Conservation (phyloP, 1,139 yeast genomes). For the Casaregolazyma lundiana region DNA sequence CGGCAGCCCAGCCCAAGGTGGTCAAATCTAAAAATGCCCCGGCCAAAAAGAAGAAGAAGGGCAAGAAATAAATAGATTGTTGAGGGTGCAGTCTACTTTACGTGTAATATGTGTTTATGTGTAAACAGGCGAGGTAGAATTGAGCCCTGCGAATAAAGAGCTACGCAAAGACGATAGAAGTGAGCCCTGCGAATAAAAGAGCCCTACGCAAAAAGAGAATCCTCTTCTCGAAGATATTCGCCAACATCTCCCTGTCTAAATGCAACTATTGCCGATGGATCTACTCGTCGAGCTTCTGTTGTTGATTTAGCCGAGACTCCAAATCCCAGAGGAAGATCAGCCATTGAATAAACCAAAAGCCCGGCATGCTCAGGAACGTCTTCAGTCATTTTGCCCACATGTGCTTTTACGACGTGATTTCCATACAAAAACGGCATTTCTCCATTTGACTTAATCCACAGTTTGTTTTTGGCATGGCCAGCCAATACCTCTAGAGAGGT, state of each 20-base stretch:
- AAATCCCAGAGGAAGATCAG: constrained; percentile 89
- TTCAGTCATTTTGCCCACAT: constrained; percentile 92
- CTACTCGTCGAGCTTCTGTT: constrained; percentile 78
- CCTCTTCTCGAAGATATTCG: constrained; percentile 97
- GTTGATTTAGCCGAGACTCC: constrained; percentile 94
- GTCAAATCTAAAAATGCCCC: constrained; percentile 32
- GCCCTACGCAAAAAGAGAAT: constrained; percentile 76
- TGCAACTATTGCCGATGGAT: constrained; percentile 91
- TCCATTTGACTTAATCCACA: constrained; percentile 96
- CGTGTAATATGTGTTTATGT: not conserved
- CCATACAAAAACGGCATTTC: constrained; percentile 99
- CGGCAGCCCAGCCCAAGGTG: constrained; percentile 23
- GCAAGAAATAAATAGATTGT: constrained; percentile 22
- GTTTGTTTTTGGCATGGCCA: constrained; percentile 84
- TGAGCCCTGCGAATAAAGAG: too few relatives aligned
- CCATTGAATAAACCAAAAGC: constrained; percentile 84
- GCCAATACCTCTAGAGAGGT: constrained; percentile 83
- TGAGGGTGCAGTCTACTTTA: not conserved
- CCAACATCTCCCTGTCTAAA: constrained; percentile 98
- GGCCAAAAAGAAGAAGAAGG: constrained; percentile 50
- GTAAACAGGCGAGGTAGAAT: constrained; percentile 8
- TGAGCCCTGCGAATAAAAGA: too few relatives aligned
- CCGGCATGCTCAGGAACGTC: constrained; percentile 99
- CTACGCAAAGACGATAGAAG: not conserved
- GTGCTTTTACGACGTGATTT: constrained; percentile 94